Base-by-base conservation (phyloP, 306 rosid species). In the Lupinus albus region DNA sequence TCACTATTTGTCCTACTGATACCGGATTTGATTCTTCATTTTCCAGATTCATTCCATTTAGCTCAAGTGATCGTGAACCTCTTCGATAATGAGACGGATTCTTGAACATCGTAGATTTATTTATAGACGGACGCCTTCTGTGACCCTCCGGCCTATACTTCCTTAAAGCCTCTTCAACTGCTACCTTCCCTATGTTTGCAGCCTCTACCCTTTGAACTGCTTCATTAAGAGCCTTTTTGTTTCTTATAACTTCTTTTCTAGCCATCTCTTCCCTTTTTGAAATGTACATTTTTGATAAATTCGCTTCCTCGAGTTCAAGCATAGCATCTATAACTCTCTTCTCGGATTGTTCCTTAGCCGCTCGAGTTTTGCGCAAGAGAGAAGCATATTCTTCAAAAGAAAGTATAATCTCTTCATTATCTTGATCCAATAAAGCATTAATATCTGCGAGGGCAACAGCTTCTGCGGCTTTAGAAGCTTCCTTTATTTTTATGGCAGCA, bases 401-500 rank as follows among this genome's bases (percentile, higher is more conserved):
- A 81, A 93, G 92, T 7, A 86, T 88, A 28, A 93, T 81, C 49
- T 49, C 80, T 10, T 82, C 70, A 39, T 46, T 13, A 12, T 53
- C 53, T 16, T 42, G 82, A 65, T 30, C 32, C 42, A 79, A 84
- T 42, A 86, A 64, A 32, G 84, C 87, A 64, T 83, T 86, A n/a
- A 88, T 85, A 74, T 93, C 97, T 5, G 87, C 84, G 18, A 86
- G 59, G 11, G 95, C 86, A 72, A 73, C 79, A 32, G 88, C 86
- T 77, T 93, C 97, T 7, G 88, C 86, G 1, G 96, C 97, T 71
- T 87, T 79, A 49, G 99, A 84, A 47, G 99, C 99, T 66, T 82
- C 91, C 77, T 88, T 93, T 86, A 86, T 88, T 80, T 88, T 93
- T 58, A 83, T 83, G 7, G 96, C 96, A 0, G 99, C 99, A 74